Percentiles rank a stretch among this genome's conserved stretches.
phyloP scores from a whole-genome alignment of 1,284 basidiomycete genomes.

The Trametes pubescens region DNA sequence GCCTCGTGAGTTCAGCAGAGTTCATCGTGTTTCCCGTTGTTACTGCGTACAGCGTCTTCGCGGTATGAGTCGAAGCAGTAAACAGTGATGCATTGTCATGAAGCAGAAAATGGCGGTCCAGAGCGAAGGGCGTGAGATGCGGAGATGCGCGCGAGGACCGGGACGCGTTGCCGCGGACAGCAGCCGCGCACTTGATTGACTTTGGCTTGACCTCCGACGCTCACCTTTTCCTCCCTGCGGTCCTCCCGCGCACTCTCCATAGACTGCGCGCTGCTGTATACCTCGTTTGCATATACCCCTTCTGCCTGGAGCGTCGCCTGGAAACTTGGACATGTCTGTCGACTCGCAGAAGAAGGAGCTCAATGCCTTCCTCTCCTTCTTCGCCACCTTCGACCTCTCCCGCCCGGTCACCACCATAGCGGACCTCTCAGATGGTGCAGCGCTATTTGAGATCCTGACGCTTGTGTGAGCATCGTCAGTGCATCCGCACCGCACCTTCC shows the following conservation, averaged over 20 bases:
- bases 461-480: constrained; percentile 57
- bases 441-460: constrained; percentile 75
- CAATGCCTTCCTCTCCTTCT: constrained; percentile 81
- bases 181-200: constrained; percentile 7
- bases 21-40: not conserved
- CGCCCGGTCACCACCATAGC: constrained; percentile 64
- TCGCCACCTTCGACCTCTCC: constrained; percentile 74
- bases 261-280: constrained; percentile 23
- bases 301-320: constrained; percentile 17
- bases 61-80: no score
- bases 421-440: constrained; percentile 80
- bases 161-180: constrained; percentile 11
- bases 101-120: not conserved
- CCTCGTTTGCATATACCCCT: constrained; percentile 31
- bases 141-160: not conserved
- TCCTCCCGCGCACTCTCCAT: constrained; percentile 2
- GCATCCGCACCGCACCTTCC: not conserved
- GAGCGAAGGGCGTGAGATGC: not conserved
- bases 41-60: not conserved
- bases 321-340: constrained; percentile 46
- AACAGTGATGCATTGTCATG: not conserved
- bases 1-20: constrained; percentile 20
- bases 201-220: constrained; percentile 14
- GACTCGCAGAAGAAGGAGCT: constrained; percentile 68
- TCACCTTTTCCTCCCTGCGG: constrained; percentile 22